A percentile compares a stretch with the other conserved stretches of the same genome.
These are phyloP conservation scores for Rutidosis leptorrhynchoides DNA, from an alignment of 129 eudicot species.

Conservation along the genomic window DNA sequence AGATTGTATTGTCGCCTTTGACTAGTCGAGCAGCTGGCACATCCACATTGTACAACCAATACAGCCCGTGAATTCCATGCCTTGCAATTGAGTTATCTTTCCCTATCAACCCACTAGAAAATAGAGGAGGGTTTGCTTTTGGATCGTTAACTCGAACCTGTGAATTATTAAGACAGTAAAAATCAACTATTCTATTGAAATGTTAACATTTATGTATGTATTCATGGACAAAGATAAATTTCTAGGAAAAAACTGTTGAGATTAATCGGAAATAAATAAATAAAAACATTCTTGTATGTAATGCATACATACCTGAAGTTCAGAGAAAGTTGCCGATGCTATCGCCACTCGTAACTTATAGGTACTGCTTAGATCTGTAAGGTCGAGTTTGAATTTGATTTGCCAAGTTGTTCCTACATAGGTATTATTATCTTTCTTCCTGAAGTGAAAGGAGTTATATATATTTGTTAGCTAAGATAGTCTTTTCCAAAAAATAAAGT, in stretches of 20 bases:
- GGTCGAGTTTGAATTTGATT: slow-evolving; percentile 61
- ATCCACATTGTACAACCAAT: slow-evolving; percentile 69
- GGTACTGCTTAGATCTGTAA: slow-evolving; percentile 29
- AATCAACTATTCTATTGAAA: no score
- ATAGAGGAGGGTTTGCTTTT: slow-evolving; percentile 53
- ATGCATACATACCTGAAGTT: slow-evolving; percentile 65
- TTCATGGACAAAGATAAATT: no score
- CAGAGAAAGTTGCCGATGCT: slow-evolving; percentile 72
- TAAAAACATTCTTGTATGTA: neutral
- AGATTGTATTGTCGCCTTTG: slow-evolving; percentile 60
- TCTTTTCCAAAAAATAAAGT: no score
- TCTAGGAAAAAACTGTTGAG: no score
- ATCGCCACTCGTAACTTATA: slow-evolving; percentile 69
- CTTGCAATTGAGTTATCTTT: slow-evolving; percentile 82
- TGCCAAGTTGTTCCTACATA: slow-evolving; percentile 86
- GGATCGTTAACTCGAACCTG: slow-evolving; percentile 83
- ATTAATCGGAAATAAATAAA: no score
- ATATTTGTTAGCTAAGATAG: no score
- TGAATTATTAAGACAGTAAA: no score
- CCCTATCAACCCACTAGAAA: slow-evolving; percentile 81
- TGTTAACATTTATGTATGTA: no score
- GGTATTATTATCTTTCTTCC: slow-evolving; percentile 51
- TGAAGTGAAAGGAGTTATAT: no score
- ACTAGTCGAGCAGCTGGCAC: slow-evolving; percentile 41
- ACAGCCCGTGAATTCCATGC: slow-evolving; percentile 89